Conservation (phyloP, 345 rosid species). For the Noccaea caerulescens region DNA sequence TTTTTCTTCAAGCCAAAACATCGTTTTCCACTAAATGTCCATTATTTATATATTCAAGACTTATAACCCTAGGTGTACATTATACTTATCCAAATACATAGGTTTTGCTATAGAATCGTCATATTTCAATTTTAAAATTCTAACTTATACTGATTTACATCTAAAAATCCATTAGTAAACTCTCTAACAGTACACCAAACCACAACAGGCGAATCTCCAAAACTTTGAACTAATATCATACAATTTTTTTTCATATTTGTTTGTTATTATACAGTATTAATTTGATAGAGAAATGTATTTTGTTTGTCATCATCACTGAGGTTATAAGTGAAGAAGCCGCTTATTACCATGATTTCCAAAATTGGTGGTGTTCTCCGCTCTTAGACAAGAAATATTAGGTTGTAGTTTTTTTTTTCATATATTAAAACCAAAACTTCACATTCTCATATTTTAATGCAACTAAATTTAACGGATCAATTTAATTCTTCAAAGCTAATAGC, state of each 20-base stretch:
- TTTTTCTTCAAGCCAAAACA: slow-evolving; percentile 37
- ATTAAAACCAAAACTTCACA: neutral
- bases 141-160: neutral
- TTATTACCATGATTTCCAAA: no score
- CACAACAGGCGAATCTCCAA: neutral
- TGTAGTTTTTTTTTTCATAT: no score
- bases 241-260: neutral
- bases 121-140: neutral
- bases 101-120: slow-evolving; percentile 2
- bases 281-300: neutral
- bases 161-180: slow-evolving; percentile 3
- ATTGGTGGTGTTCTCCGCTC: no score
- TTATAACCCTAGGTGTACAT: slow-evolving; percentile 25
- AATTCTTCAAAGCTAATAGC: neutral
- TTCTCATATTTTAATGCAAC: neutral
- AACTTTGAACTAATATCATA: neutral
- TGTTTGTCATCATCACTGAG: neutral
- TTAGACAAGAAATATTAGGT: no score
- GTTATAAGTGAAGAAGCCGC: no score
- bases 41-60: slow-evolving; percentile 23
- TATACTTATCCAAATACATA: slow-evolving; percentile 35
- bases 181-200: neutral
- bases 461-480: slow-evolving; percentile 5
- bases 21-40: slow-evolving; percentile 39
- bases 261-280: neutral